Percentiles rank a stretch among this genome's conserved stretches.
phyloP scores from a whole-genome alignment of 169 alveolate species.

The Babesia ovata region DNA sequence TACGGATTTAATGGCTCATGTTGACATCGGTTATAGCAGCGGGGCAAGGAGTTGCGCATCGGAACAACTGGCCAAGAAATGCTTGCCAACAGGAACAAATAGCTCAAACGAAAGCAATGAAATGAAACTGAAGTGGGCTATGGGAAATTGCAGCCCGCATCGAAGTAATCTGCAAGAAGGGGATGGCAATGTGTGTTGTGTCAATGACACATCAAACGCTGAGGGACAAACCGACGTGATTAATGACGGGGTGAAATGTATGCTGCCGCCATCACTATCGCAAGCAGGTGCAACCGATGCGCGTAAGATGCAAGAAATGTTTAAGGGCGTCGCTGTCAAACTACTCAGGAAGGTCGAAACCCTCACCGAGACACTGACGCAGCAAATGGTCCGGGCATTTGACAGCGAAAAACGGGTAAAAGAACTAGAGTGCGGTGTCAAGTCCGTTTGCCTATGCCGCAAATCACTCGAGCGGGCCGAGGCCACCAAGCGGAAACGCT shows the following conservation, averaged over 20 bases:
- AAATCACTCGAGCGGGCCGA: slow-evolving; percentile 18
- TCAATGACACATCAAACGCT: neutral
- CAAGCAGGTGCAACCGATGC: neutral
- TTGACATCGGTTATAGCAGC: too few relatives aligned
- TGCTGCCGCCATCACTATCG: neutral
- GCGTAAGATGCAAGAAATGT: neutral
- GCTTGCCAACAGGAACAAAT: too few relatives aligned
- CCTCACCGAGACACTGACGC: slow-evolving; percentile 49
- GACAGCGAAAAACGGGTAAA: slow-evolving; percentile 20
- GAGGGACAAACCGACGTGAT: neutral
- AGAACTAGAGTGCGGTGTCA: slow-evolving; percentile 3
- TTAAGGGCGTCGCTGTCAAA: neutral
- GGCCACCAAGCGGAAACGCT: slow-evolving; percentile 27
- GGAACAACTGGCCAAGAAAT: too few relatives aligned
- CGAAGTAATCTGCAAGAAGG: too few relatives aligned
- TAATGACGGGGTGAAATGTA: neutral
- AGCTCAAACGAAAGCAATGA: too few relatives aligned
- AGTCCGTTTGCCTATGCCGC: slow-evolving; percentile 38
- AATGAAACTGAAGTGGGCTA: too few relatives aligned
- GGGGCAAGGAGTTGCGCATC: too few relatives aligned
- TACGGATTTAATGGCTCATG: neutral
- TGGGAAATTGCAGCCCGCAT: too few relatives aligned
- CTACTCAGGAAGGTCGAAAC: slow-evolving; percentile 32
- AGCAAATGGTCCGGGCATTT: slow-evolving; percentile 47
- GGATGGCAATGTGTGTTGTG: too few relatives aligned